These are phyloP conservation scores for Volvox carteri DNA, from an alignment of 163 green algal genomes.

Conservation along the genomic window DNA sequence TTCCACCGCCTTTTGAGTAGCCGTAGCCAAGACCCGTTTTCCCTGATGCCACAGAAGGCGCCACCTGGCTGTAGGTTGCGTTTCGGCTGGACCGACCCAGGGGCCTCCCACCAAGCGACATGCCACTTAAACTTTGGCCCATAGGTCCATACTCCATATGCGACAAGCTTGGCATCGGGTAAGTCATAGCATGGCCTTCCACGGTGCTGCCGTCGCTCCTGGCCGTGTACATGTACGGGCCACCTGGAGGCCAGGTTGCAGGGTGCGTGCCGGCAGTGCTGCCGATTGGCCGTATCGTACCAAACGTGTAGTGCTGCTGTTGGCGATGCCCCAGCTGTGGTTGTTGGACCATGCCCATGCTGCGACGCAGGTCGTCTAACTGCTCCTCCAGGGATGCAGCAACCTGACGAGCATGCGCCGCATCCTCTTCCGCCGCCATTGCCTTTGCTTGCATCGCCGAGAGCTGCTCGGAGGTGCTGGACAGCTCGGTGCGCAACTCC, in stretches of 20 bases:
- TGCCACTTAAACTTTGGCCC: not conserved
- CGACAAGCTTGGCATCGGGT: not conserved
- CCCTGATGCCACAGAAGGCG: not conserved
- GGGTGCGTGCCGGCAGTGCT: not conserved
- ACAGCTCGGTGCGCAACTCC: not conserved
- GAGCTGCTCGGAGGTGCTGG: not conserved
- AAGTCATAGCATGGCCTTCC: not conserved
- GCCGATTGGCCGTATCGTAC: not conserved
- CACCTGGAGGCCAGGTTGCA: not conserved
- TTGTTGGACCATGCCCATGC: not conserved
- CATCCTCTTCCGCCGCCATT: conserved; percentile 19
- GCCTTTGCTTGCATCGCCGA: conserved; percentile 22
- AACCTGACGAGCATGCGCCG: not conserved
- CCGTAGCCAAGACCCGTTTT: not conserved
- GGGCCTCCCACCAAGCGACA: not conserved
- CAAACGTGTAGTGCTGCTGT: conserved; percentile 1
- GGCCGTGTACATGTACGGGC: not conserved
- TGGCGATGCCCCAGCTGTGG: not conserved
- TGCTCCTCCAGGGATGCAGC: conserved; percentile 13
- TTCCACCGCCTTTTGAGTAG: not conserved
- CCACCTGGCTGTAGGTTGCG: not conserved
- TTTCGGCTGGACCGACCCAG: not conserved
- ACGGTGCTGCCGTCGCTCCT: conserved; percentile 15
- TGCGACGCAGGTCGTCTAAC: conserved; percentile 13
- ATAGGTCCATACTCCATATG: not conserved